Evolutionary conservation across 257 asterid species (phyloP), one percentile per base, ranked within the genome.

Genomic region (Hygrophila difformis): DNA sequence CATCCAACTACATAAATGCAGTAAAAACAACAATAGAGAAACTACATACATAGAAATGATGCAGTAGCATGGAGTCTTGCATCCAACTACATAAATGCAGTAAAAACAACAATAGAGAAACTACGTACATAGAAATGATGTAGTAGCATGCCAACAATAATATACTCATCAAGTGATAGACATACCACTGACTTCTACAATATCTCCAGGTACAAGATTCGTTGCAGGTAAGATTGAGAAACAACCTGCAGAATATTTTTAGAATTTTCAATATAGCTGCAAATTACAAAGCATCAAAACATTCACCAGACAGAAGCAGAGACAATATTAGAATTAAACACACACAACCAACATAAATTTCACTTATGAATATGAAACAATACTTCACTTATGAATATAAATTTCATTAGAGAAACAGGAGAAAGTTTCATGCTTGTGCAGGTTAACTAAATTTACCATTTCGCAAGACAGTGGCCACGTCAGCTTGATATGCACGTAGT

Each of bases 401-500:
- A 24, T 24, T 2, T 24, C 29, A 24, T 24, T 7, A 24, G 3
- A 24, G 29, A 24, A 24, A 24, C 5, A 24, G 3, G 29, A 24
- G 29, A 17, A 56, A 47, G 24, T 58, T 33, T 55, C 29, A 49
- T 14, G 43, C 28, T 38, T 39, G 14, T 50, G 53, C 7, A 53
- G 17, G 22, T 29, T n/a, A n/a, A n/a, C n/a, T n/a, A n/a, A n/a
- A n/a, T 58, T 68, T 75, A 89, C 98, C 98, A 62, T 86, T 85
- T 64, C 98, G 66, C 50, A 86, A 49, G 72, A 86, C 96, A 56
- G 98, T 85, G 51, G 98, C 98, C 46, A 82, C 78, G 53, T 86
- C 98, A 74, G 98, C 98, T 82, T 91, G 96, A 61, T 91, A 86
- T 49, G 98, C 98, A 59, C 94, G 96, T 48, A 91, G 65, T 63